These are phyloP conservation scores for Candida schatavii DNA, from an alignment of 805 yeast species.

Conservation along the genomic window DNA sequence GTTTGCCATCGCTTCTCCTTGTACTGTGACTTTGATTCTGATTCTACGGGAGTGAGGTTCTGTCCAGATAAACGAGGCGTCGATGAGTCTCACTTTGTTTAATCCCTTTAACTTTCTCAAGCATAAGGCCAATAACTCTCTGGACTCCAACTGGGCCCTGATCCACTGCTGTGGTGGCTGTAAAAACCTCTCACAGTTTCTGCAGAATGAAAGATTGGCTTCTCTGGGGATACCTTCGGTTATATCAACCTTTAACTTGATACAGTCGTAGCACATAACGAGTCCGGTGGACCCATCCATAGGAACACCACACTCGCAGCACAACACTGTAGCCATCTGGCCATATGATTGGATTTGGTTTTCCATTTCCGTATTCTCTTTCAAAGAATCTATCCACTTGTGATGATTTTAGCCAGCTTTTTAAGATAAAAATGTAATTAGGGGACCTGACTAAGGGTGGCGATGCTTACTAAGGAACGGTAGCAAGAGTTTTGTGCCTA, in stretches of 20 bases:
- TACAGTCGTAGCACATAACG: slow-evolving; percentile 97
- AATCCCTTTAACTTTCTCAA: slow-evolving; percentile 85
- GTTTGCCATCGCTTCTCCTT: slow-evolving; percentile 92
- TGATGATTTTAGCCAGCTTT: not conserved
- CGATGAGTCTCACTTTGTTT: slow-evolving; percentile 79
- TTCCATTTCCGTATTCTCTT: not conserved
- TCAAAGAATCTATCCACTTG: not conserved
- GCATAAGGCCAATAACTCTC: slow-evolving; percentile 90
- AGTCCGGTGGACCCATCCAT: slow-evolving; percentile 93
- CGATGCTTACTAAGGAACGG: not conserved
- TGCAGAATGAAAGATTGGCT: slow-evolving; percentile 87
- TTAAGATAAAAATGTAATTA: not conserved
- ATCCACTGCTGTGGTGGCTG: slow-evolving; percentile 97
- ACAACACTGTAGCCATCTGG: slow-evolving; percentile 77
- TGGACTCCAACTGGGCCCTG: slow-evolving; percentile 81
- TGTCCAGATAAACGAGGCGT: slow-evolving; percentile 97
- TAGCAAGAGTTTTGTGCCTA: slow-evolving; percentile 2
- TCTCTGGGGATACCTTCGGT: slow-evolving; percentile 92
- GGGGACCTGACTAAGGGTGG: not conserved
- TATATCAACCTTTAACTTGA: slow-evolving; percentile 87
- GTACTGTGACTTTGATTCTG: slow-evolving; percentile 86
- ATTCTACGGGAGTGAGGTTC: slow-evolving; percentile 98
- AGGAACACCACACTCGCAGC: slow-evolving; percentile 98
- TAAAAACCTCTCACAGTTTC: slow-evolving; percentile 94
- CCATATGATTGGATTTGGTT: slow-evolving; percentile 3